Percentiles rank a stretch among this genome's conserved stretches.
Evolutionary conservation across 2,329 filamentous ascomycete genomes (phyloP).

Genomic region (Byssothecium circinans): DNA sequence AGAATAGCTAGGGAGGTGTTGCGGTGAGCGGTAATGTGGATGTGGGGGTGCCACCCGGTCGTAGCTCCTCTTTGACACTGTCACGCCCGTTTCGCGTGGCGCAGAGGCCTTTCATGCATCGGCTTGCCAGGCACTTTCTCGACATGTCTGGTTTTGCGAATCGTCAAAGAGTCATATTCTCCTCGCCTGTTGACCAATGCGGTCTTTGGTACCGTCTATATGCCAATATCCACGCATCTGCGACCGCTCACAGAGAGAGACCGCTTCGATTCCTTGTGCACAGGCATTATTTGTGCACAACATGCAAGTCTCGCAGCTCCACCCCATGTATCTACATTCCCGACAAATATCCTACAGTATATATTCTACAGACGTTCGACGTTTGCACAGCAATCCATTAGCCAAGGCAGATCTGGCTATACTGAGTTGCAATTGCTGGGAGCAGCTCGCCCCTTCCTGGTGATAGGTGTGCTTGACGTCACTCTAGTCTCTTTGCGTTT

Average conservation of each 20-base stretch:
- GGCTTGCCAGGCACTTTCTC: neutral
- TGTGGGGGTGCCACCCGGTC: conserved; percentile 23
- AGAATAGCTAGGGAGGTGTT: conserved; percentile 20
- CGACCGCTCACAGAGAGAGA: too few relatives aligned
- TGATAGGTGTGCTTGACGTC: too few relatives aligned
- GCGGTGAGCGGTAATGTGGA: conserved; percentile 34
- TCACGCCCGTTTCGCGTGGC: conserved; percentile 26
- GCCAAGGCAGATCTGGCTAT: neutral
- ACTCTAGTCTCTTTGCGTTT: neutral
- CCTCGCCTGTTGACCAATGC: neutral
- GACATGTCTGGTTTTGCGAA: neutral
- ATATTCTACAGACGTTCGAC: neutral
- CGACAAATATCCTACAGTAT: conserved; percentile 3
- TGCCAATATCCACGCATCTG: too few relatives aligned
- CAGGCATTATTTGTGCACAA: neutral
- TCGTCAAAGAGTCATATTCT: neutral
- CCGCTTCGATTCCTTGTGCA: too few relatives aligned
- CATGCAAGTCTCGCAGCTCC: too few relatives aligned
- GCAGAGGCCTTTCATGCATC: conserved; percentile 20
- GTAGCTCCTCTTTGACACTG: conserved; percentile 31
- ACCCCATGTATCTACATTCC: too few relatives aligned
- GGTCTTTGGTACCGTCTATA: neutral
- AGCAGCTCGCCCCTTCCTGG: too few relatives aligned
- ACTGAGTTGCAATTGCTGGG: neutral
- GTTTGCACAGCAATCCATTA: neutral